Percentiles rank a stretch among this genome's conserved stretches.
phyloP scores from a whole-genome alignment of 306 rosid genomes.

The Vigna unguiculata region DNA sequence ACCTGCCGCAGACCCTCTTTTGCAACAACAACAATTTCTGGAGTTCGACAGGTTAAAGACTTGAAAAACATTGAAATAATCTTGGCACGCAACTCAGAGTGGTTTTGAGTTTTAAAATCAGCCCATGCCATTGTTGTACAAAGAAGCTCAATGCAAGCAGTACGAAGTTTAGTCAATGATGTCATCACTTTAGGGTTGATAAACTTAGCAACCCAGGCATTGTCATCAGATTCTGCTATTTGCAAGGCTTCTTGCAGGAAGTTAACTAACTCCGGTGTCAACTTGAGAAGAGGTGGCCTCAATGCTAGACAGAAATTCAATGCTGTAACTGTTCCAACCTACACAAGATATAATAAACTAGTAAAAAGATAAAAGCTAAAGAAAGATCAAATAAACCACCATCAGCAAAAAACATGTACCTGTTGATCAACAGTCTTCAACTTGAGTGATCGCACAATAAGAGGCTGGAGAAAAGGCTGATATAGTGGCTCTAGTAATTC shows the following conservation, averaged over 20 bases:
- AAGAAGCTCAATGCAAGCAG: slow-evolving; percentile 95
- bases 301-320: slow-evolving; percentile 95
- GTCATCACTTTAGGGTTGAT: slow-evolving; percentile 94
- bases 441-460: slow-evolving; percentile 79
- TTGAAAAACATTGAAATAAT: slow-evolving; percentile 97
- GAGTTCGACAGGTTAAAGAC: slow-evolving; percentile 93
- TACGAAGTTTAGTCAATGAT: slow-evolving; percentile 89
- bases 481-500: slow-evolving; percentile 90
- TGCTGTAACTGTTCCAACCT: slow-evolving; percentile 98
- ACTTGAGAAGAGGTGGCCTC: slow-evolving; percentile 98
- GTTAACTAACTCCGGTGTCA: slow-evolving; percentile 91
- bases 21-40: slow-evolving; percentile 98
- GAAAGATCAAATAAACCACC: slow-evolving; percentile 31
- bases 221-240: slow-evolving; percentile 97
- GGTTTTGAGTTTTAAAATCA: slow-evolving; percentile 91
- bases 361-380: slow-evolving; percentile 37
- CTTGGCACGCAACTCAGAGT: slow-evolving; percentile 94
- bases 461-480: slow-evolving; percentile 94
- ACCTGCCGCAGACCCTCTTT: slow-evolving; percentile 99
- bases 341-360: slow-evolving; percentile 44
- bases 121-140: slow-evolving; percentile 99
- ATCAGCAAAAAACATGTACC: slow-evolving; percentile 55
- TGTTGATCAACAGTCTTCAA: slow-evolving; percentile 94
- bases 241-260: slow-evolving; percentile 98
- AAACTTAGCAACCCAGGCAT: slow-evolving; percentile 87